These are phyloP conservation scores for Kuraishia floccosa DNA, from an alignment of 805 yeast species.

Conservation along the genomic window DNA sequence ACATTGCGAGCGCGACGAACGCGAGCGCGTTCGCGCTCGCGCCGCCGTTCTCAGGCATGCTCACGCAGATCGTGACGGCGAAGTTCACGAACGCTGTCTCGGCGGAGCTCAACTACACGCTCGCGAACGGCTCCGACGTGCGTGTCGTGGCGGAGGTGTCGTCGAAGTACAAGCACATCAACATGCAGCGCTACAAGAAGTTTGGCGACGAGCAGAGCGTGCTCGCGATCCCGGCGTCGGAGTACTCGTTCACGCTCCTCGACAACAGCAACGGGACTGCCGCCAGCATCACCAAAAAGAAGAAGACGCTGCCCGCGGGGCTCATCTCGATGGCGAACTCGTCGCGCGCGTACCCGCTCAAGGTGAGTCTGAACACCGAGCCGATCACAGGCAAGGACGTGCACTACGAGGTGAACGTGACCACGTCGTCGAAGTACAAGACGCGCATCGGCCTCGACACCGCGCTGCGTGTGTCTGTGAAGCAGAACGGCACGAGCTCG, in stretches of 20 bases:
- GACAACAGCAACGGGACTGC: conserved; percentile 10
- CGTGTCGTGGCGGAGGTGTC: conserved; percentile 16
- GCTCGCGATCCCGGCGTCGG: conserved; percentile 11
- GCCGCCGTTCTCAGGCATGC: conserved; percentile 23
- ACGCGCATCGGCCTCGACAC: conserved; percentile 10
- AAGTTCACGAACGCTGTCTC: conserved; percentile 19
- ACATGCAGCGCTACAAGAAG: conserved; percentile 23
- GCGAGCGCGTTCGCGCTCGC: conserved; percentile 20
- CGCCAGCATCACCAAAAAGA: neutral
- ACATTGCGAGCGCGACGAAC: conserved; percentile 16
- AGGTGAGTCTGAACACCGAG: conserved; percentile 9
- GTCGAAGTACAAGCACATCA: conserved; percentile 21
- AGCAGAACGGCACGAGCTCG: conserved; percentile 33
- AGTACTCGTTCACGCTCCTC: conserved; percentile 12
- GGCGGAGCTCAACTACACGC: conserved; percentile 23
- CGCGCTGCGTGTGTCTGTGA: conserved; percentile 13
- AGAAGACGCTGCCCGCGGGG: neutral
- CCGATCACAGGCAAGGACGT: conserved; percentile 12
- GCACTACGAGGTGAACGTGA: conserved; percentile 17
- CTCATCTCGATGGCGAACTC: conserved; percentile 9
- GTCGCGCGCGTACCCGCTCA: conserved; percentile 19
- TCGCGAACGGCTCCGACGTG: conserved; percentile 24
- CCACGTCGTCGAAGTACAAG: conserved; percentile 9
- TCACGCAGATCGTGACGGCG: conserved; percentile 27
- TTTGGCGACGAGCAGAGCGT: conserved; percentile 28